Conservation (phyloP, 352 stramenopile species). For the Labyrinthula sp. region DNA sequence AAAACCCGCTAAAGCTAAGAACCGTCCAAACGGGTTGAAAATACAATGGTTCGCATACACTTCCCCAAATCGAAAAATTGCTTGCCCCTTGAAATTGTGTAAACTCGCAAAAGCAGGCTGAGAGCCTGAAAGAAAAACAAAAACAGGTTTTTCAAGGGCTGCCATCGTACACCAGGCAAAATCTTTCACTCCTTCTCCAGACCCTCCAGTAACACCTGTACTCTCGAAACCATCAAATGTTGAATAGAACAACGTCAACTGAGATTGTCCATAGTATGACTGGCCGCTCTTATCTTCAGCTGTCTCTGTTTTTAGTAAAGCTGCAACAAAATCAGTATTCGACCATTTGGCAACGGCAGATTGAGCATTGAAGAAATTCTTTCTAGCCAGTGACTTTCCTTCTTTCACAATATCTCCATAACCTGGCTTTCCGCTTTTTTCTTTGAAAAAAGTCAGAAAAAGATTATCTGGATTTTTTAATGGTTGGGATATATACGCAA, state of each 20-base stretch:
- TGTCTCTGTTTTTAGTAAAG: slow-evolving; percentile 67
- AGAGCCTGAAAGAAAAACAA: slow-evolving; percentile 73
- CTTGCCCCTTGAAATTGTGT: slow-evolving; percentile 78
- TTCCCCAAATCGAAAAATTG: slow-evolving; percentile 81
- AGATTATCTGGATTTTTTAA: too few relatives aligned
- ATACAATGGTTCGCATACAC: slow-evolving; percentile 80
- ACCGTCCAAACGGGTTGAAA: slow-evolving; percentile 80
- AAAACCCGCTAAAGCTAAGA: slow-evolving; percentile 66
- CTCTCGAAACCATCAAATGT: slow-evolving; percentile 68
- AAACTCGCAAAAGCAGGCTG: slow-evolving; percentile 83
- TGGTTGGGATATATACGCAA: too few relatives aligned
- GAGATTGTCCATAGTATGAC: slow-evolving; percentile 90
- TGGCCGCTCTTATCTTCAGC: slow-evolving; percentile 69
- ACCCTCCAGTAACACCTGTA: slow-evolving; percentile 55
- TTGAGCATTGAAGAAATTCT: slow-evolving; percentile 68
- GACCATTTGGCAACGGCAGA: slow-evolving; percentile 66
- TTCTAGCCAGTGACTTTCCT: slow-evolving; percentile 43
- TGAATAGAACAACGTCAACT: slow-evolving; percentile 74
- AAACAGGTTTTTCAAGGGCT: slow-evolving; percentile 62
- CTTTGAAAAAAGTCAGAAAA: too few relatives aligned
- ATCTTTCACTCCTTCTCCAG: slow-evolving; percentile 61
- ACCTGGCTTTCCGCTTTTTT: too few relatives aligned
- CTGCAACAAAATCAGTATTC: slow-evolving; percentile 48
- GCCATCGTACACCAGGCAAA: too few relatives aligned
- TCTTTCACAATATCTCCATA: too few relatives aligned